A percentile compares a stretch with the other conserved stretches of the same genome.
Evolutionary conservation across 1,284 basidiomycete species (phyloP).

Genomic region (Apiotrichum sp.): DNA sequence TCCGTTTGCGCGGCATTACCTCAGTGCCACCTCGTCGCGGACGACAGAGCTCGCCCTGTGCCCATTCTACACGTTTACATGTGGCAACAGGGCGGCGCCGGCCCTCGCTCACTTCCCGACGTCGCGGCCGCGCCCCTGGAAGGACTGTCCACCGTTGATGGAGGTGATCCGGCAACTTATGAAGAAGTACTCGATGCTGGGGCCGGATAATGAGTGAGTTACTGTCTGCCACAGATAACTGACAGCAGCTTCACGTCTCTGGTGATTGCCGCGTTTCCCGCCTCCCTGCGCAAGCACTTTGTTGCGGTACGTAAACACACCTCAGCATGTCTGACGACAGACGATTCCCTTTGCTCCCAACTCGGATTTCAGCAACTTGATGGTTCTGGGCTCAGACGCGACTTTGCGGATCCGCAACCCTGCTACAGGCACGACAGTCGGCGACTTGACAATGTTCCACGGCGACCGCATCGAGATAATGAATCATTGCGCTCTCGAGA

Average conservation of each 20-base stretch:
- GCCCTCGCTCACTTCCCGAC: constrained; percentile 23
- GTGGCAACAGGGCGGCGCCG: constrained; percentile 16
- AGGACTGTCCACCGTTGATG: neutral
- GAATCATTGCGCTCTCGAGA: constrained; percentile 19
- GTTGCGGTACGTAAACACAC: neutral
- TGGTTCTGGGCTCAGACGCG: constrained; percentile 30
- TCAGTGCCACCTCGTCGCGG: constrained; percentile 3
- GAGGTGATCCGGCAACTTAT: constrained; percentile 23
- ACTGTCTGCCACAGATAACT: no score
- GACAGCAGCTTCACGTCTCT: constrained; percentile 11
- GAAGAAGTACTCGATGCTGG: constrained; percentile 10
- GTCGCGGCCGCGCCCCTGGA: neutral
- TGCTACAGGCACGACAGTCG: constrained; percentile 9
- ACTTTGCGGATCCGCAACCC: constrained; percentile 4
- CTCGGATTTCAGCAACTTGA: constrained; percentile 14
- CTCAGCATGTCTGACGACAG: neutral
- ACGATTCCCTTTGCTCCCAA: constrained; percentile 9
- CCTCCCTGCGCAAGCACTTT: constrained; percentile 21
- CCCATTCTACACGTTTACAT: constrained; percentile 36
- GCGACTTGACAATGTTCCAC: constrained; percentile 31
- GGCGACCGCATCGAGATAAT: constrained; percentile 31
- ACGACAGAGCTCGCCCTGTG: constrained; percentile 24
- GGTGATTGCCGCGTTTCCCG: constrained; percentile 28
- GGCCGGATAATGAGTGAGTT: constrained; percentile 25
- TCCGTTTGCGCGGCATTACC: constrained; percentile 20